Conservation (phyloP, 2,329 filamentous ascomycete genomes). For the Aspergillus oerlinghausenensis region DNA sequence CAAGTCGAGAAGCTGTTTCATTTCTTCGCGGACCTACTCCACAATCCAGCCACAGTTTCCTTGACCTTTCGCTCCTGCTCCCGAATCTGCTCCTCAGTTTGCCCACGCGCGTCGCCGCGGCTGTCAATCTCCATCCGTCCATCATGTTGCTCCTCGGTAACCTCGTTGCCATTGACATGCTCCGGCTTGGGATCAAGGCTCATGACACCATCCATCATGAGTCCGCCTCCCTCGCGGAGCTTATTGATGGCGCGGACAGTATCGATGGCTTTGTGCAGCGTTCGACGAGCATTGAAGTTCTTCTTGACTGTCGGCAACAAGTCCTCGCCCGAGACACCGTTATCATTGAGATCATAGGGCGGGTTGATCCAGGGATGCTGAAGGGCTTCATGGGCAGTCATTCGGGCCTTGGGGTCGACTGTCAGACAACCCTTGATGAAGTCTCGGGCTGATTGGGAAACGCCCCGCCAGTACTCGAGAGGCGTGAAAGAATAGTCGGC, state of each 20-base stretch:
- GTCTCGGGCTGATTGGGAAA: constrained; percentile 78
- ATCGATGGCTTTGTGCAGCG: constrained; percentile 63
- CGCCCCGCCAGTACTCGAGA: constrained; percentile 91
- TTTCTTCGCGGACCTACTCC: constrained; percentile 33
- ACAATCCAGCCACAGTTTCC: constrained; percentile 55
- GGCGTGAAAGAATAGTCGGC: constrained; percentile 96
- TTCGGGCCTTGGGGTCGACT: constrained; percentile 77
- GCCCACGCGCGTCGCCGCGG: constrained; percentile 55
- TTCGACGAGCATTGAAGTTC: constrained; percentile 64
- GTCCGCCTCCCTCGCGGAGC: constrained; percentile 56
- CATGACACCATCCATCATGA: constrained; percentile 60
- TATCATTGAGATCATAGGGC: constrained; percentile 42
- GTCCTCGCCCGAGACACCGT: constrained; percentile 45
- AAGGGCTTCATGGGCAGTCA: constrained; percentile 79
- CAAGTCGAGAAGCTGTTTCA: constrained; percentile 1
- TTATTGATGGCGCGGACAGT: constrained; percentile 66
- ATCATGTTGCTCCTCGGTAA: constrained; percentile 33
- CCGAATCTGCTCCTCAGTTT: constrained; percentile 59
- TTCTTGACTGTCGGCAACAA: constrained; percentile 63
- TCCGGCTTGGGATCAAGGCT: constrained; percentile 52
- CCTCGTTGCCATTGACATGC: constrained; percentile 41
- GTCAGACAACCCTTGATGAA: constrained; percentile 92
- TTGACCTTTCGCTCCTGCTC: constrained; percentile 57
- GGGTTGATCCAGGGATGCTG: constrained; percentile 62
- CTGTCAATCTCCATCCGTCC: constrained; percentile 53